phyloP scores from a whole-genome alignment of 2,329 filamentous ascomycete genomes.

The Trichoderma harzianum region DNA sequence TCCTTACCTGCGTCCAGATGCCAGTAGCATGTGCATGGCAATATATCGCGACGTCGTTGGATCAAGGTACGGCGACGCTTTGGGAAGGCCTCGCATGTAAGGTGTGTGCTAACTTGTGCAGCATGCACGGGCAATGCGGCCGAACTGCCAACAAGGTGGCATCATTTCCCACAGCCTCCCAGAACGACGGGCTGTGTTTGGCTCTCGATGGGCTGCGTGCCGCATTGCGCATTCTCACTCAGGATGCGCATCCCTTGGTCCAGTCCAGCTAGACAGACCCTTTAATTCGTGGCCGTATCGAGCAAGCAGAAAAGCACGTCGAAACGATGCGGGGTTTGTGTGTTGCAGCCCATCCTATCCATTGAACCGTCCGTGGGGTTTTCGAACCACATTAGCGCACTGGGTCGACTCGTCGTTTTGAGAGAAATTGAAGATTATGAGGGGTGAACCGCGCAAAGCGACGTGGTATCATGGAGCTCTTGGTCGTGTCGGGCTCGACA shows the following conservation, averaged over 20 bases:
- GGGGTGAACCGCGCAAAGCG: slow-evolving; percentile 13
- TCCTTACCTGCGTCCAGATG: background rate
- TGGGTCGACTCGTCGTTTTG: slow-evolving; percentile 9
- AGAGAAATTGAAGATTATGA: background rate
- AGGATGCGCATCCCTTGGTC: background rate
- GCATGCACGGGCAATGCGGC: slow-evolving; percentile 1
- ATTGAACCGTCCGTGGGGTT: background rate
- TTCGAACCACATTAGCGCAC: background rate
- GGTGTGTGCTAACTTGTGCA: background rate
- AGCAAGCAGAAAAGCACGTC: background rate
- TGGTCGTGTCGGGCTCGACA: background rate
- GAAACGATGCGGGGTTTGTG: slow-evolving; percentile 8
- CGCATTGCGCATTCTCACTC: background rate
- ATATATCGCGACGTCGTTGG: background rate
- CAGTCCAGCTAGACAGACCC: background rate
- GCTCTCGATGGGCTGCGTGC: background rate
- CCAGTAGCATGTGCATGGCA: background rate
- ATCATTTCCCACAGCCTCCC: background rate
- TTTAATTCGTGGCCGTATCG: background rate
- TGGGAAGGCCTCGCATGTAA: background rate
- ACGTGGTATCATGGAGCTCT: slow-evolving; percentile 1
- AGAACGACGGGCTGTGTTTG: background rate
- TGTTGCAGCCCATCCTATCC: background rate
- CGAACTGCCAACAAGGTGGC: background rate
- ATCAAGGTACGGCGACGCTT: slow-evolving; percentile 5